A percentile compares a stretch with the other conserved stretches of the same genome.
These are phyloP conservation scores for Coemansia sp. DNA, from an alignment of 192 early-diverging fungal species.

Conservation along the genomic window DNA sequence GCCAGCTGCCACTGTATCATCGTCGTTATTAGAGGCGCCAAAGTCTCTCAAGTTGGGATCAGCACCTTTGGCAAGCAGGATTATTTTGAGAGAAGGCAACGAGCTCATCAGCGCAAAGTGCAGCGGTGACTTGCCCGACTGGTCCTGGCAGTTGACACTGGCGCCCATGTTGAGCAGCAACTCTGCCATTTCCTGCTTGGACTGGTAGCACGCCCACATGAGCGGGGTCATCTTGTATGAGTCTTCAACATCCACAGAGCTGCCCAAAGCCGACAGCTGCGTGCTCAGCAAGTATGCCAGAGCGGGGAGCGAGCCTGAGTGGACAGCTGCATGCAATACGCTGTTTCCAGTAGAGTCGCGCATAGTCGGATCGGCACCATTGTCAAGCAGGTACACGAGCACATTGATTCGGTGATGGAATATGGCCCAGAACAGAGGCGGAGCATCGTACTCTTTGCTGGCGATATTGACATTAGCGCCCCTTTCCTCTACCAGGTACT, in stretches of 20 bases:
- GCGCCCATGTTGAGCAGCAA: slow-evolving; percentile 72
- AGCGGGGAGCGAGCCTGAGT: slow-evolving; percentile 76
- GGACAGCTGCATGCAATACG: slow-evolving; percentile 82
- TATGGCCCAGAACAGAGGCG: slow-evolving; percentile 91
- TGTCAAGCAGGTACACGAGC: slow-evolving; percentile 68
- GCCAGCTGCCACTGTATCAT: slow-evolving; percentile 37
- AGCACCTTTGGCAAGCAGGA: slow-evolving; percentile 73
- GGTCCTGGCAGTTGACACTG: slow-evolving; percentile 64
- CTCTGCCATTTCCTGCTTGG: slow-evolving; percentile 67
- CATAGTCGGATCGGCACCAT: slow-evolving; percentile 71
- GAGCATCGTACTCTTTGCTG: slow-evolving; percentile 76
- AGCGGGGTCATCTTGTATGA: slow-evolving; percentile 78
- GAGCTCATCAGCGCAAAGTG: slow-evolving; percentile 86
- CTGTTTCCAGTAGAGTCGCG: slow-evolving; percentile 88
- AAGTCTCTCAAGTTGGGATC: slow-evolving; percentile 59
- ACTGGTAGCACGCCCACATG: slow-evolving; percentile 95
- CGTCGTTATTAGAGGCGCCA: slow-evolving; percentile 8
- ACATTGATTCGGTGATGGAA: slow-evolving; percentile 72
- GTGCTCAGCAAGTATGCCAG: slow-evolving; percentile 70
- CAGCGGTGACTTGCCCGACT: slow-evolving; percentile 74
- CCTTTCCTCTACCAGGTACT: slow-evolving; percentile 75
- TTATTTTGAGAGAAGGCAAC: slow-evolving; percentile 56
- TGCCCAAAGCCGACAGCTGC: slow-evolving; percentile 62
- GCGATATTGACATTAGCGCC: slow-evolving; percentile 66
- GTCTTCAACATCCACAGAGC: slow-evolving; percentile 63